Base-by-base conservation (phyloP, 495 filamentous ascomycete genomes). In the Neurospora sp. region DNA sequence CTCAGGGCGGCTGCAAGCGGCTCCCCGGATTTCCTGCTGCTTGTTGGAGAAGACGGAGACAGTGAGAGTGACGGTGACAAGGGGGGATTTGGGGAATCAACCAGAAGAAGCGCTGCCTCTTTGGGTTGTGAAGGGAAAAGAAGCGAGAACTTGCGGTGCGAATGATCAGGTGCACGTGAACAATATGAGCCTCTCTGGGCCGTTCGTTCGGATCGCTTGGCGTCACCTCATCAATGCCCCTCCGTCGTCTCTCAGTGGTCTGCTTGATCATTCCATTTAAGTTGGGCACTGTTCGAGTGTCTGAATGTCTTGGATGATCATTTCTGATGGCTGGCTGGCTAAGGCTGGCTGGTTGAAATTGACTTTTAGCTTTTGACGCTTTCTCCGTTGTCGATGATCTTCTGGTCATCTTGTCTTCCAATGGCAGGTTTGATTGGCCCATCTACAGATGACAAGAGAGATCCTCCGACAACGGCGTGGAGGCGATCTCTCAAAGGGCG, bases 111-210 rank as follows among this genome's bases (percentile, higher is more conserved):
- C 4, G 4, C 31, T 35, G 10, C 46, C 20, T 23, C 10, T 54
- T 44, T 44, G 16, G 41, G 39, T 35, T 35, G 31, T 35, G 31
- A 35, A 5, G 39, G 12, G 18, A 46, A 46, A 46, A 46, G 18
- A 23, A 23, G 46, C 20, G 48, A 59, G 48, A 59, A 59, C 10
- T 27, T 14, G 23, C 11, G 48, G 48, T 59, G 70, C 76, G 70
- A 75, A 75, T 79, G 79, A 81, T 75, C 73, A 76, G 54, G 73
- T 20, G 71, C 79, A 81, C 79, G 79, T 81, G 79, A 81, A 81
- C 79, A 6, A 16, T 2, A 3, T 18, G 54, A 35, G 54, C 54
- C 54, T 62, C 41, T 35, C 35, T 35, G 35, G 35, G 35, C 35
- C 35, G 35, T 5, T 5, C 35, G 4, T 35, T 35, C 35, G 46